Percentiles rank a stretch among this genome's conserved stretches.
These are phyloP conservation scores for Aquilaria malaccensis DNA, from an alignment of 345 rosid genomes.

Conservation along the genomic window DNA sequence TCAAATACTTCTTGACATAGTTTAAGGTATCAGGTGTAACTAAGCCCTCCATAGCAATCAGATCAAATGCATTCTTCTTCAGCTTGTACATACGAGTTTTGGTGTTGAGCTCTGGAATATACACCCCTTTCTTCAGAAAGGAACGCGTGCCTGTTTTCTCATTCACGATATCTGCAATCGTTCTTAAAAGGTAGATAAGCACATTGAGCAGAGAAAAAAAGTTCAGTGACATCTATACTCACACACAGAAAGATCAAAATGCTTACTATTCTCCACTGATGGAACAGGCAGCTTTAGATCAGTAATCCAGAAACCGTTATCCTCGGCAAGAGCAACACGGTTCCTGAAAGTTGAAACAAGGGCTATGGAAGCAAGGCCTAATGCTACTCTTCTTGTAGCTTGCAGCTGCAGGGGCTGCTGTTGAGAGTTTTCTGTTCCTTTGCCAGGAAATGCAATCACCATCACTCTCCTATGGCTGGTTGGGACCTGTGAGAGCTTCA, in stretches of 20 bases:
- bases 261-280: slow-evolving; percentile 62
- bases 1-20: slow-evolving; percentile 69
- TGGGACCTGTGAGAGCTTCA: slow-evolving; percentile 18
- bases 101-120: slow-evolving; percentile 52
- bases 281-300: slow-evolving; percentile 52
- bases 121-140: slow-evolving; percentile 59
- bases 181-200: not conserved
- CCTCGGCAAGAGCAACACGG: slow-evolving; percentile 47
- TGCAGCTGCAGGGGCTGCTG: slow-evolving; percentile 35
- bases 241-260: not conserved
- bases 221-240: not conserved
- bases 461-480: slow-evolving; percentile 18
- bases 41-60: slow-evolving; percentile 79
- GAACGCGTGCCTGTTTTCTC: slow-evolving; percentile 69
- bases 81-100: slow-evolving; percentile 57
- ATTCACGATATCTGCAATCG: slow-evolving; percentile 44
- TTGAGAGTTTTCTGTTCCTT: slow-evolving; percentile 19
- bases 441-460: slow-evolving; percentile 18
- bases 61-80: slow-evolving; percentile 69
- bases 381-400: slow-evolving; percentile 47
- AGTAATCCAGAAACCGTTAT: slow-evolving; percentile 60
- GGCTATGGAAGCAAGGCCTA: slow-evolving; percentile 52
- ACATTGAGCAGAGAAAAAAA: slow-evolving; percentile 2
- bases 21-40: slow-evolving; percentile 67
- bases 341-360: slow-evolving; percentile 25